Conservation (phyloP, 2,329 filamentous ascomycete species). For the Phaeosphaeria sp. region DNA sequence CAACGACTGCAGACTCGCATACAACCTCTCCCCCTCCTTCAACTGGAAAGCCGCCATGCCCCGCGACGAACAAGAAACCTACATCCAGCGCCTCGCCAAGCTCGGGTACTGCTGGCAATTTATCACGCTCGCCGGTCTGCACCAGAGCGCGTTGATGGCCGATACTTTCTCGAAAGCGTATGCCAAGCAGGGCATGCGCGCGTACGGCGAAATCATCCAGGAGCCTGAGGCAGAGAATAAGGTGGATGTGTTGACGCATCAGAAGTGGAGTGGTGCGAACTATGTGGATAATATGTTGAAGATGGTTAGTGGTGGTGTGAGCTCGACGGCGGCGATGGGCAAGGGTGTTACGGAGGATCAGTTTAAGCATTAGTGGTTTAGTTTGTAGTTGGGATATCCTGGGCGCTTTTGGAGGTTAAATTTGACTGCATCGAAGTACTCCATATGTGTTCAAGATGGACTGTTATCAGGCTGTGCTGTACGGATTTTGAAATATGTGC, state of each 20-base stretch:
- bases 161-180: conserved; percentile 88
- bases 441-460: neutral
- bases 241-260: conserved; percentile 96
- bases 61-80: conserved; percentile 91
- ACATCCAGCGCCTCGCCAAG: conserved; percentile 84
- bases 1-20: conserved; percentile 73
- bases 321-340: conserved; percentile 93
- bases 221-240: conserved; percentile 93
- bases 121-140: conserved; percentile 97
- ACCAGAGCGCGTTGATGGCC: conserved; percentile 92
- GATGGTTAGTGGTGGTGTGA: conserved; percentile 95
- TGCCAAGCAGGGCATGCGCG: conserved; percentile 84
- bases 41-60: conserved; percentile 99
- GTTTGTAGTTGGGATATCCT: neutral
- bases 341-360: conserved; percentile 98
- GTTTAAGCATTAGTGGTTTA: conserved; percentile 65
- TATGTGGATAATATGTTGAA: conserved; percentile 95
- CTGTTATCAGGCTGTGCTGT: neutral
- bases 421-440: neutral
- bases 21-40: conserved; percentile 98
- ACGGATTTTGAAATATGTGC: too few species aligned
- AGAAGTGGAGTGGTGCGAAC: conserved; percentile 97
- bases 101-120: conserved; percentile 99
- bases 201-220: conserved; percentile 96
- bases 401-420: neutral